Conservation (phyloP, 352 stramenopile species). For the Phytophthora colocasiae region DNA sequence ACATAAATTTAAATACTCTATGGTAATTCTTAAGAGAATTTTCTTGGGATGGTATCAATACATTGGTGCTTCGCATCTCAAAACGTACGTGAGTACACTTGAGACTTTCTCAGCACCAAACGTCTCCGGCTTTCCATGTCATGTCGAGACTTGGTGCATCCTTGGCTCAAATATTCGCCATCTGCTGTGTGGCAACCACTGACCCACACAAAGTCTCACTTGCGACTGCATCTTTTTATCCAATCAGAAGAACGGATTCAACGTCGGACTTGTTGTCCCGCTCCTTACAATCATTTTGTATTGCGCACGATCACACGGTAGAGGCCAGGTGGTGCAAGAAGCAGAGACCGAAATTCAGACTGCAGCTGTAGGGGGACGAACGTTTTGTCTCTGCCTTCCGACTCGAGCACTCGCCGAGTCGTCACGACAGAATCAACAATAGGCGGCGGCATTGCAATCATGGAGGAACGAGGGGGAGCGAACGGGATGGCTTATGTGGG, state of each 20-base stretch:
- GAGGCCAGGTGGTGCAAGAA: conserved; percentile 1
- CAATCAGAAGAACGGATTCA: conserved; percentile 7
- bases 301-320: conserved; percentile 18
- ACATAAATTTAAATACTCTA: background rate
- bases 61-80: conserved; percentile 1
- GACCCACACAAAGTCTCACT: conserved; percentile 17
- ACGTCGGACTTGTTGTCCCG: conserved; percentile 11
- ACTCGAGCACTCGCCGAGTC: conserved; percentile 8
- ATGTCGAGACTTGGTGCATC: conserved; percentile 1
- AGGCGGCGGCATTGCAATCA: conserved; percentile 41
- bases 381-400: conserved; percentile 18
- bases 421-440: conserved; percentile 23
- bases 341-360: background rate
- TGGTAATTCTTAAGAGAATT: background rate
- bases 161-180: conserved; percentile 2
- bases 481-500: conserved; percentile 53
- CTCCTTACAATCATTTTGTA: conserved; percentile 16
- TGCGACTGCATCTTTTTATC: conserved; percentile 10
- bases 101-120: conserved; percentile 13
- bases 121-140: conserved; percentile 3
- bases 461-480: conserved; percentile 55
- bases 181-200: conserved; percentile 15
- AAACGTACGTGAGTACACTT: background rate
- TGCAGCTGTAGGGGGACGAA: conserved; percentile 1
- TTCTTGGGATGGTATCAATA: background rate